Conservation (phyloP, 352 stramenopile species). For the Phytophthora citricola region DNA sequence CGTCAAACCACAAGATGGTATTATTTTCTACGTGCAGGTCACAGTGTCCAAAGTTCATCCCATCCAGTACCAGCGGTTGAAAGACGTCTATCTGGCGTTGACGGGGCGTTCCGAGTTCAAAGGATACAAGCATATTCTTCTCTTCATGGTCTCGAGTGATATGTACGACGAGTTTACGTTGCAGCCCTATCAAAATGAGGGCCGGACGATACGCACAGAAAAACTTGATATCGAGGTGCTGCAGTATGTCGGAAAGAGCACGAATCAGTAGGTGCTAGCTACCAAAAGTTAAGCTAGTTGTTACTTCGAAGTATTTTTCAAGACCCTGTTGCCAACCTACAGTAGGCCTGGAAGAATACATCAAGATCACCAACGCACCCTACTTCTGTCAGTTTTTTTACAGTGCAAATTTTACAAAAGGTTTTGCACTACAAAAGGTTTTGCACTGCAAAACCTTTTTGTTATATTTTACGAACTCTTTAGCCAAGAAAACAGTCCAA, state of each 20-base stretch:
- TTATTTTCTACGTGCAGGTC: conserved; percentile 32
- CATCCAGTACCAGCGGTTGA: conserved; percentile 37
- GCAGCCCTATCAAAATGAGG: conserved; percentile 26
- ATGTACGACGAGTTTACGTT: conserved; percentile 32
- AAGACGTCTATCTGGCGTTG: conserved; percentile 25
- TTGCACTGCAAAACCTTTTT: no score
- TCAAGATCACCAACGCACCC: no score
- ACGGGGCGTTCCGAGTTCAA: conserved; percentile 10
- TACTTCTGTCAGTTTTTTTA: no score
- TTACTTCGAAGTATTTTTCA: no score
- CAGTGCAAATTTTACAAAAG: no score
- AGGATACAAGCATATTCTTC: conserved; percentile 34
- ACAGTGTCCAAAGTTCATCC: conserved; percentile 31
- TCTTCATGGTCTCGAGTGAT: conserved; percentile 43
- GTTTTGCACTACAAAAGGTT: no score
- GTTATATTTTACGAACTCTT: no score
- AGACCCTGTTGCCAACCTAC: no score
- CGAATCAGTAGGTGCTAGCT: no score
- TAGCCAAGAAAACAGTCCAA: no score
- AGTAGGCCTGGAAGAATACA: no score
- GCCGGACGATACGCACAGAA: conserved; percentile 5
- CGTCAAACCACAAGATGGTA: conserved; percentile 13
- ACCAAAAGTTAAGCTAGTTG: no score
- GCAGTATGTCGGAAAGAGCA: conserved; percentile 23
- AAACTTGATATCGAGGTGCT: conserved; percentile 16